Evolutionary conservation across 2,329 filamentous ascomycete species (phyloP), one percentile per base, ranked within the genome.

Genomic region (Ascochyta viciae-villosae): DNA sequence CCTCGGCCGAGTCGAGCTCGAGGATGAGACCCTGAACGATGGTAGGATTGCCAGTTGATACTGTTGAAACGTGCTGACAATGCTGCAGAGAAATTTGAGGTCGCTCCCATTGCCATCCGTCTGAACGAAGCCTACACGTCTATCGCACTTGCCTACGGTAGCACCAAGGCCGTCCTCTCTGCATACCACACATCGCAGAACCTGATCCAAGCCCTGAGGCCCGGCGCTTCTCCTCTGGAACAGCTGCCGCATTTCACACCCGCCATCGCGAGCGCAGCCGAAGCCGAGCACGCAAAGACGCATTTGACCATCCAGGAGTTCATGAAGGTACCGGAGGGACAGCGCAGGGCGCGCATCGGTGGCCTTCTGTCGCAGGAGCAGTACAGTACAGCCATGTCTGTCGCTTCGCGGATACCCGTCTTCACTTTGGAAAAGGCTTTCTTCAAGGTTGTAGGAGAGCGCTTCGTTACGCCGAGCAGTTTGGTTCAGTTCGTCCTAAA

Each of bases 391-490:
- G 90, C 89, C 34, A 82, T 96, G 57, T 78, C 79, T 42, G 89
- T 97, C 27, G 93, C 92, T 26, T 87, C 87, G 66, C 91, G 97
- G 77, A 83, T 99, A 26, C 95, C 95, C 1, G 85, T 87, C 61
- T 83, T 99, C 51, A 85, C 90, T 54, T 87, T 99, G 10, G 91
- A 92, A 71, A 96, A 92, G 79, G 91, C 92, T 7, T 99, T 96
- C 79, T 99, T 99, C 87, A 99, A 99, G 82, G 96, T 99, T 41
- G 89, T 92, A 48, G 95, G 95, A 72, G 96, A 99, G 79, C 91
- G 90, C 64, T 90, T 89, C 75, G 91, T 99, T 71, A 96, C 94
- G 29, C 93, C 95, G 6, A 91, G 90, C 55, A 96, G 92, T 53
- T 85, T 99, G 34, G 94, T 98, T 22, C 94, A 93, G 60, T 88